A percentile compares a stretch with the other conserved stretches of the same genome.
phyloP scores from a whole-genome alignment of 805 yeast genomes.

The Cyberlindnera saturnus region DNA sequence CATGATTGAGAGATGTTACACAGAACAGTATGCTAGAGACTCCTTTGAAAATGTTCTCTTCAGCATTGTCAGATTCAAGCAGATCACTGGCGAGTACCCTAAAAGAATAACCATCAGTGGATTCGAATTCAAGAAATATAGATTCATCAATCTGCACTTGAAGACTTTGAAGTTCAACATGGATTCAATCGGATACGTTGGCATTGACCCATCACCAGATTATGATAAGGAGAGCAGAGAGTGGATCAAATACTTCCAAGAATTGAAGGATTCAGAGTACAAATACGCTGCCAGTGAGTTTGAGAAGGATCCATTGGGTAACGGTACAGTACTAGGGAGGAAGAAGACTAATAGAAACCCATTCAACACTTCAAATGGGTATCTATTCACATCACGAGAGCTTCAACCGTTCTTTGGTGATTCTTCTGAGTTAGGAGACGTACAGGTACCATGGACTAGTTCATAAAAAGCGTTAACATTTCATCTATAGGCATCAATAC shows the following conservation, averaged over 20 bases:
- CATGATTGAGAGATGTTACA: slow-evolving; percentile 25
- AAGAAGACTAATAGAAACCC: slow-evolving; percentile 59
- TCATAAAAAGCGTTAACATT: neutral
- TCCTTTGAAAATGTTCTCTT: slow-evolving; percentile 73
- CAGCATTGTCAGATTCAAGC: slow-evolving; percentile 48
- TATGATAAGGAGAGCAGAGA: slow-evolving; percentile 20
- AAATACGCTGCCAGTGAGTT: slow-evolving; percentile 50
- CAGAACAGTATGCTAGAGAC: slow-evolving; percentile 74
- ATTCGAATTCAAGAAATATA: slow-evolving; percentile 60
- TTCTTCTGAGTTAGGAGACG: neutral
- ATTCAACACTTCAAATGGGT: slow-evolving; percentile 36
- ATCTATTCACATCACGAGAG: slow-evolving; percentile 19
- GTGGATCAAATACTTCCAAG: slow-evolving; percentile 36
- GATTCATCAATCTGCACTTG: slow-evolving; percentile 55
- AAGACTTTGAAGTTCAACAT: slow-evolving; percentile 40
- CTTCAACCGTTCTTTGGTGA: slow-evolving; percentile 10
- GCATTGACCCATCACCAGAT: slow-evolving; percentile 50
- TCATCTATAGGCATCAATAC: neutral
- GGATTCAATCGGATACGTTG: slow-evolving; percentile 40
- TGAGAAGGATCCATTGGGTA: slow-evolving; percentile 52
- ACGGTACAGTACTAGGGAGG: slow-evolving; percentile 32
- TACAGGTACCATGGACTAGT: slow-evolving; percentile 6
- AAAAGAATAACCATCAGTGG: slow-evolving; percentile 52
- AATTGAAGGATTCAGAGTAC: slow-evolving; percentile 42
- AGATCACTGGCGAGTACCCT: slow-evolving; percentile 44